phyloP scores from a whole-genome alignment of 768 basidiomycete species.

The Cystobasidium ongulense region DNA sequence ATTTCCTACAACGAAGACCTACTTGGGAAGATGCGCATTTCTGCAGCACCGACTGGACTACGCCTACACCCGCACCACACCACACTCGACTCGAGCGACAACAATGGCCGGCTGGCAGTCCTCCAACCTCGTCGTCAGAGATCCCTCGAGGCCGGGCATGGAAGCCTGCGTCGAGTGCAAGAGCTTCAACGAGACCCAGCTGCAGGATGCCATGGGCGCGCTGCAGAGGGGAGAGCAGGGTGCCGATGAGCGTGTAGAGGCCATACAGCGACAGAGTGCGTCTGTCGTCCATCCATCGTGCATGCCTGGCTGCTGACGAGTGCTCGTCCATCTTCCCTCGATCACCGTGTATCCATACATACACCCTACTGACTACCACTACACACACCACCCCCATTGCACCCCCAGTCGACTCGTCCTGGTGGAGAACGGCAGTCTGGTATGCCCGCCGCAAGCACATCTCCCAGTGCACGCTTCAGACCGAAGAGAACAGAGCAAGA shows the following conservation, averaged over 20 bases:
- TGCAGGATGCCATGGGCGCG: background rate
- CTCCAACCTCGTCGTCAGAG: background rate
- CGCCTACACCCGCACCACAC: background rate
- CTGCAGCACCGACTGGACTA: no score
- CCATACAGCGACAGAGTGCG: background rate
- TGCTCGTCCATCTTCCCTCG: background rate
- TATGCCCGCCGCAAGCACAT: background rate
- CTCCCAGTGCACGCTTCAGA: background rate
- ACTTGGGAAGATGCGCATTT: no score
- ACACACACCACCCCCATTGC: no score
- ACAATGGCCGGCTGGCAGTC: conserved; percentile 2
- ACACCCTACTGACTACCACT: background rate
- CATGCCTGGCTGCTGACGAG: background rate
- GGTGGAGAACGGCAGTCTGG: background rate
- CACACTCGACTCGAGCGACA: background rate
- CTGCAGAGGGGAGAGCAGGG: background rate
- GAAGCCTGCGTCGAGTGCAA: background rate
- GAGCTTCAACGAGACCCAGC: background rate
- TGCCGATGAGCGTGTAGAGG: background rate
- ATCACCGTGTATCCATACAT: background rate
- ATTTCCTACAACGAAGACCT: no score
- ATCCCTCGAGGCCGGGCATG: background rate
- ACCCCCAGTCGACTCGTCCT: background rate
- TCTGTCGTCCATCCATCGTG: background rate
- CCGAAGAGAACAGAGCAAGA: background rate